Evolutionary conservation across 768 basidiomycete genomes (phyloP).

Genomic region (Boletellus emodensis): DNA sequence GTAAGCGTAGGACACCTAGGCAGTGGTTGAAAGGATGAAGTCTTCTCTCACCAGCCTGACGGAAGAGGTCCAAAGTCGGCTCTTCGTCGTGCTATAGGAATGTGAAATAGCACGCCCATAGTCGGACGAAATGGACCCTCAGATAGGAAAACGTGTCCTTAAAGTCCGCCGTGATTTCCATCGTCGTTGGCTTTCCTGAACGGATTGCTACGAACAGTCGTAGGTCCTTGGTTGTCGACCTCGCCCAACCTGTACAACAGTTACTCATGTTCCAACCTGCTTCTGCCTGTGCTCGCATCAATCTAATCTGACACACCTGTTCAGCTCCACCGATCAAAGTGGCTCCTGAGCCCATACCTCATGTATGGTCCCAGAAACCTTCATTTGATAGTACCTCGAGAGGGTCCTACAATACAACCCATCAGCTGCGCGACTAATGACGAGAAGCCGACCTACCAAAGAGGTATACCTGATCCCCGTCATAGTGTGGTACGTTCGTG

Average conservation of each 20-base stretch:
- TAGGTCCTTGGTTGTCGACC: neutral
- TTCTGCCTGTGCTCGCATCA: constrained; percentile 26
- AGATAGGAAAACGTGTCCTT: too few species aligned
- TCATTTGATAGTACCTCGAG: constrained; percentile 42
- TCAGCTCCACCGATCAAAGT: neutral
- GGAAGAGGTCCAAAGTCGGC: too few species aligned
- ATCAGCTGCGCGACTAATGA: neutral
- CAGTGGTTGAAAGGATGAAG: too few species aligned
- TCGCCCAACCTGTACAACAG: neutral
- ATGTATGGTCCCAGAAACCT: constrained; percentile 38
- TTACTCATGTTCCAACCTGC: constrained; percentile 28
- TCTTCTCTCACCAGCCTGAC: too few species aligned
- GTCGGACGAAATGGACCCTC: too few species aligned
- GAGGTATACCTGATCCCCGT: constrained; percentile 33
- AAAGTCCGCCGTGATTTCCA: too few species aligned
- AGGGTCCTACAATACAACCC: constrained; percentile 32
- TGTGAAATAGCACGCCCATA: too few species aligned
- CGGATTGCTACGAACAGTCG: too few species aligned
- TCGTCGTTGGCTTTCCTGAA: too few species aligned
- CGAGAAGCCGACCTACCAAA: constrained; percentile 21
- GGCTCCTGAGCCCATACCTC: constrained; percentile 17
- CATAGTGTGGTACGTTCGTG: constrained; percentile 26
- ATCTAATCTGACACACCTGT: constrained; percentile 26
- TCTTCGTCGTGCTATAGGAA: too few species aligned
- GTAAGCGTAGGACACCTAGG: too few species aligned